Percentiles rank a stretch among this genome's conserved stretches.
Conservation (phyloP, 139 green algal genomes). For the Volvox reticuliferus region DNA sequence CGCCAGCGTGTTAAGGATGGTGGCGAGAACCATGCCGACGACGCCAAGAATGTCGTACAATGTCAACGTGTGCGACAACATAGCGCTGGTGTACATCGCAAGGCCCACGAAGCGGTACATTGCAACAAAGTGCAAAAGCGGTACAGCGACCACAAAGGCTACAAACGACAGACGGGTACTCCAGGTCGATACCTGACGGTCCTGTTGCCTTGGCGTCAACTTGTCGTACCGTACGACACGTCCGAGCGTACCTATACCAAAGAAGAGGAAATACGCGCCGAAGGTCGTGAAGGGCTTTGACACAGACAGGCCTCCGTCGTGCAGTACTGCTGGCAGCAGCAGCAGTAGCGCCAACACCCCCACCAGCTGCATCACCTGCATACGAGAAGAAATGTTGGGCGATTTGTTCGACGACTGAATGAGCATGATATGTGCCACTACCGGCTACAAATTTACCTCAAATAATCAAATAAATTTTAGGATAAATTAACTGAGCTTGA, state of each 20-base stretch:
- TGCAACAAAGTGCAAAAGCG: slow-evolving; percentile 62
- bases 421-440: too few relatives aligned
- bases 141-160: slow-evolving; percentile 63
- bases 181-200: slow-evolving; percentile 57
- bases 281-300: slow-evolving; percentile 50
- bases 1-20: slow-evolving; percentile 62
- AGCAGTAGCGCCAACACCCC: slow-evolving; percentile 53
- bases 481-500: too few relatives aligned
- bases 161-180: slow-evolving; percentile 35
- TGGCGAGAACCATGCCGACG: slow-evolving; percentile 49
- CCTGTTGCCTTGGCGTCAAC: slow-evolving; percentile 46
- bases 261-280: slow-evolving; percentile 69
- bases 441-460: too few relatives aligned
- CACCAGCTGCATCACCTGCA: slow-evolving; percentile 53
- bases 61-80: slow-evolving; percentile 11
- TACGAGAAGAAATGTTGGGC: background rate
- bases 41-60: slow-evolving; percentile 58
- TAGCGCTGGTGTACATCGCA: background rate
- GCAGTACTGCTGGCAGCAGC: slow-evolving; percentile 44
- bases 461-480: too few relatives aligned
- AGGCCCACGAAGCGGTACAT: slow-evolving; percentile 41
- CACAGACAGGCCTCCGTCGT: slow-evolving; percentile 43
- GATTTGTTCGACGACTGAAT: too few relatives aligned
- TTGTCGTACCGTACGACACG: slow-evolving; percentile 60
- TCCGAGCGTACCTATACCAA: slow-evolving; percentile 58